Evolutionary conservation across 1,284 basidiomycete species (phyloP).

Genomic region (Meripilus lineatus): DNA sequence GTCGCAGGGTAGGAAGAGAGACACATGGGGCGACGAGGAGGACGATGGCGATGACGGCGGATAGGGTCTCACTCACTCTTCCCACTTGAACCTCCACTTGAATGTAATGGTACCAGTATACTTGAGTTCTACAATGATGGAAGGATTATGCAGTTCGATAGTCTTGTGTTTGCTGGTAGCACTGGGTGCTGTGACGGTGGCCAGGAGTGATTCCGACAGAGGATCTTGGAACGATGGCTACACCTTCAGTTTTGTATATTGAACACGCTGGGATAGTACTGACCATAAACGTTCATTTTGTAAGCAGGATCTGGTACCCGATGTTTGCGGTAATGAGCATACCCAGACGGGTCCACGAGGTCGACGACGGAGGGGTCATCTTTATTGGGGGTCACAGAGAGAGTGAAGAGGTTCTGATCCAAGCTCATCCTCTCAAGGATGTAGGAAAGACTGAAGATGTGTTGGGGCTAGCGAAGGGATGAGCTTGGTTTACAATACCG

Average conservation of each 20-base stretch:
- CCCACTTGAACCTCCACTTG: constrained; percentile 77
- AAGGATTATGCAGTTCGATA: constrained; percentile 72
- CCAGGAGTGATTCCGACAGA: constrained; percentile 58
- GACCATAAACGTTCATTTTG: constrained; percentile 63
- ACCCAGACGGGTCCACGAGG: constrained; percentile 59
- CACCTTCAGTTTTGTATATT: not conserved
- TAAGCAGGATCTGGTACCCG: constrained; percentile 48
- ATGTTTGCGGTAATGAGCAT: constrained; percentile 65
- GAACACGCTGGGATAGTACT: constrained; percentile 16
- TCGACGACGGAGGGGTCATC: constrained; percentile 59
- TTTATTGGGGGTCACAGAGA: constrained; percentile 53
- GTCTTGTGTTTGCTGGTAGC: constrained; percentile 68
- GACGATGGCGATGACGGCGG: not conserved
- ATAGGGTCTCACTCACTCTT: constrained; percentile 51
- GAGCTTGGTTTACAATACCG: too few species aligned
- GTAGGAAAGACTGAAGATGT: too few species aligned
- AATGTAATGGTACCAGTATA: constrained; percentile 70
- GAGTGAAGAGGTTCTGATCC: constrained; percentile 77
- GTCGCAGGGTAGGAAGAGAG: too few species aligned
- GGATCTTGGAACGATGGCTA: constrained; percentile 43
- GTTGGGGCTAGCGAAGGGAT: too few species aligned
- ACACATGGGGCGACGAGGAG: too few species aligned
- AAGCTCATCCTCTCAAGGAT: constrained; percentile 55
- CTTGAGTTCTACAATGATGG: constrained; percentile 62
- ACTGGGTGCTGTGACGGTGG: constrained; percentile 57